Evolutionary conservation across 1,284 basidiomycete species (phyloP).

Genomic region (Ustilago nuda): DNA sequence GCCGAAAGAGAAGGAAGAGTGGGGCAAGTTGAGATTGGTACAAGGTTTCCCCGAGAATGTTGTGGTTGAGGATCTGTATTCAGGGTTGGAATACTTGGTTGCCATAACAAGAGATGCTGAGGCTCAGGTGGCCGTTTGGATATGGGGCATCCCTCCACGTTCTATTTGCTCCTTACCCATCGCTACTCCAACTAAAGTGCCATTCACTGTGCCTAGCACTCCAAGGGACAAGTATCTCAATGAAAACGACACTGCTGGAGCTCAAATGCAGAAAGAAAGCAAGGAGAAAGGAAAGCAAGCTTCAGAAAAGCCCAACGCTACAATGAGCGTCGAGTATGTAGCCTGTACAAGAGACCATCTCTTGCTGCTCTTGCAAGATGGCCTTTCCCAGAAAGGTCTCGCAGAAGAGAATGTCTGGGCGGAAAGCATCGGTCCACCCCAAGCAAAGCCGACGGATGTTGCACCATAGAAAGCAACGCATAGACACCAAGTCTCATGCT

Average conservation of each 20-base stretch:
- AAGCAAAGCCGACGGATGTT: slow-evolving; percentile 21
- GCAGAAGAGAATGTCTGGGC: slow-evolving; percentile 22
- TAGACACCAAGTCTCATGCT: too few relatives aligned
- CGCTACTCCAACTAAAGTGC: slow-evolving; percentile 7
- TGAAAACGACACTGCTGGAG: slow-evolving; percentile 5
- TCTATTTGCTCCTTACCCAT: slow-evolving; percentile 3
- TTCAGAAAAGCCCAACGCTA: not conserved
- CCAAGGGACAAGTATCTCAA: slow-evolving; percentile 24
- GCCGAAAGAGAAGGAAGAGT: not conserved
- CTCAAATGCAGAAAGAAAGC: not conserved
- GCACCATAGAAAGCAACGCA: not conserved
- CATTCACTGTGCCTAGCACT: slow-evolving; percentile 11
- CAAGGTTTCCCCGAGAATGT: not conserved
- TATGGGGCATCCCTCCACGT: slow-evolving; percentile 34
- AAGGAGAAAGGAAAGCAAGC: not conserved
- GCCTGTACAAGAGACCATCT: slow-evolving; percentile 35
- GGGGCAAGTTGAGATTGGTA: not conserved
- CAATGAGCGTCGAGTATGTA: slow-evolving; percentile 5
- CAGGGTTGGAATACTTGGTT: slow-evolving; percentile 36
- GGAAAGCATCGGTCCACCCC: slow-evolving; percentile 24
- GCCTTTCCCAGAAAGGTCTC: not conserved
- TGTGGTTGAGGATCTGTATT: slow-evolving; percentile 6
- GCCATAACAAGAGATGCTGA: slow-evolving; percentile 7
- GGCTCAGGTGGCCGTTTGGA: slow-evolving; percentile 5
- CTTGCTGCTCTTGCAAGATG: slow-evolving; percentile 28